These are phyloP conservation scores for Naegleria lovaniensis DNA, from an alignment of 208 protist genomes.

Conservation along the genomic window DNA sequence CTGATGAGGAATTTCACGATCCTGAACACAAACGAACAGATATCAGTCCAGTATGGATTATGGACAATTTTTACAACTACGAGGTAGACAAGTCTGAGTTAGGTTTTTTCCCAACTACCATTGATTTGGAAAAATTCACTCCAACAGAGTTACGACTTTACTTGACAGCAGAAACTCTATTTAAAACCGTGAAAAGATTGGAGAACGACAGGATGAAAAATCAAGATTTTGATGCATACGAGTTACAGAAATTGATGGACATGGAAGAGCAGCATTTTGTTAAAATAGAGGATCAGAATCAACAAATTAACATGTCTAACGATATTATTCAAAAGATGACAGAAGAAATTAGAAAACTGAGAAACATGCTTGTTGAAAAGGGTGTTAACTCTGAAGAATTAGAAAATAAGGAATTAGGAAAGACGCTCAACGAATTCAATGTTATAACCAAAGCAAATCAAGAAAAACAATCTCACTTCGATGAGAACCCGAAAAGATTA, in stretches of 20 bases:
- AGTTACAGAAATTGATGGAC: not conserved
- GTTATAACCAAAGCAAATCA: not conserved
- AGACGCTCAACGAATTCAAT: not conserved
- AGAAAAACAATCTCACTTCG: not conserved
- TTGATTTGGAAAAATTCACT: not conserved
- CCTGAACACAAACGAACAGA: not conserved
- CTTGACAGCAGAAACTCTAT: not conserved
- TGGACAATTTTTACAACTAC: not conserved
- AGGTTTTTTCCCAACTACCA: not conserved
- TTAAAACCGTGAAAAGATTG: not conserved
- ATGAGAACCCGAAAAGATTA: not conserved
- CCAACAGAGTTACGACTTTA: not conserved
- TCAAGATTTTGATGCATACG: constrained; percentile 5
- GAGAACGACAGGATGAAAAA: not conserved
- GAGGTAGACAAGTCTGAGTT: not conserved
- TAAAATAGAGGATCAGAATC: not conserved
- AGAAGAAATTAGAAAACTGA: not conserved
- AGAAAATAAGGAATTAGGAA: not conserved
- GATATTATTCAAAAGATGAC: not conserved
- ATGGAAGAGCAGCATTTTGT: not conserved
- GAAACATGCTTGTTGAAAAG: not conserved
- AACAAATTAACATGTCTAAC: not conserved
- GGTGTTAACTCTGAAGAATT: not conserved
- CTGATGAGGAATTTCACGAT: not conserved
- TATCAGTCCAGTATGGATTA: not conserved